phyloP scores from a whole-genome alignment of 2,329 filamentous ascomycete species.

The Fusarium newnesense region DNA sequence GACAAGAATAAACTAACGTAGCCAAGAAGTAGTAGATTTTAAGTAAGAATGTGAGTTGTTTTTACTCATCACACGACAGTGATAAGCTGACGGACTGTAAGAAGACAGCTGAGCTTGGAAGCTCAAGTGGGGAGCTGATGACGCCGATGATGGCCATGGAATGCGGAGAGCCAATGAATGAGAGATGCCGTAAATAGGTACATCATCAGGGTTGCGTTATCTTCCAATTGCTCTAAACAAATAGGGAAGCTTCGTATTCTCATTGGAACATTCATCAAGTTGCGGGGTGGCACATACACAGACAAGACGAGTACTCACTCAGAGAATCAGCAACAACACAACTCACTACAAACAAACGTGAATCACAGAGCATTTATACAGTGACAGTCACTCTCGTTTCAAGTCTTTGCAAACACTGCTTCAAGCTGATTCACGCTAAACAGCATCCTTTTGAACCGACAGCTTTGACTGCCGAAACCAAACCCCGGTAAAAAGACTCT shows the following conservation, averaged over 20 bases:
- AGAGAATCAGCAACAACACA: neutral
- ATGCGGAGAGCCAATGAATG: slow-evolving; percentile 26
- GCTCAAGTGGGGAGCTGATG: slow-evolving; percentile 25
- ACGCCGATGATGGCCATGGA: slow-evolving; percentile 19
- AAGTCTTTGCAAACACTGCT: neutral
- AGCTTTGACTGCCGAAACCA: slow-evolving; percentile 16
- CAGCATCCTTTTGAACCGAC: neutral
- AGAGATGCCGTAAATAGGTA: neutral
- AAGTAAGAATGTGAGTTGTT: slow-evolving; percentile 16
- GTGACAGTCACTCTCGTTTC: neutral
- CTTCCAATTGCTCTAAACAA: slow-evolving; percentile 16
- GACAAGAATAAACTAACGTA: neutral
- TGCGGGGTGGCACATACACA: slow-evolving; percentile 8
- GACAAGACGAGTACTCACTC: neutral
- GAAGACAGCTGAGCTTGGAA: slow-evolving; percentile 24
- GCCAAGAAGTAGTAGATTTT: slow-evolving; percentile 19
- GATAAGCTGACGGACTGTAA: slow-evolving; percentile 32
- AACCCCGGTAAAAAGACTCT: slow-evolving; percentile 1
- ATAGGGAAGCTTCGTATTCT: slow-evolving; percentile 1
- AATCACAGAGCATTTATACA: neutral
- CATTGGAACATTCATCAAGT: slow-evolving; percentile 4
- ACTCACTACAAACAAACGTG: neutral
- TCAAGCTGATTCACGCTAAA: neutral
- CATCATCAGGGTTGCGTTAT: neutral
- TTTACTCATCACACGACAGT: slow-evolving; percentile 17